phyloP scores from a whole-genome alignment of 2,329 filamentous ascomycete genomes.

The Truncatella angustata region DNA sequence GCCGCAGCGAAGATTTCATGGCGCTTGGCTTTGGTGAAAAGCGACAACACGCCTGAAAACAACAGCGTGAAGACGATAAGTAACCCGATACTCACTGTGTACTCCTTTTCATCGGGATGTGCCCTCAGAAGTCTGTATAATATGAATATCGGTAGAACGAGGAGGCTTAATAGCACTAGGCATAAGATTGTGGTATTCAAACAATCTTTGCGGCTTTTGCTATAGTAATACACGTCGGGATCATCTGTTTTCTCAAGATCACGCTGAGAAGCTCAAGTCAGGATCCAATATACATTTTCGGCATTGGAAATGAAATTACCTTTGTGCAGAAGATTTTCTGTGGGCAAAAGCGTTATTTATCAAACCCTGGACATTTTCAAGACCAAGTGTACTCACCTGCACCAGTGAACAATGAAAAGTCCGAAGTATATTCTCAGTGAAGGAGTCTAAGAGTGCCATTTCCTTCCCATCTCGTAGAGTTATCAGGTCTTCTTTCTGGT shows the following conservation, averaged over 20 bases:
- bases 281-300: no score
- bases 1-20: constrained; percentile 6
- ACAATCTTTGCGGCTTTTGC: constrained; percentile 3
- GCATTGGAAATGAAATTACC: no score
- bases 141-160: not conserved
- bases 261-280: no score
- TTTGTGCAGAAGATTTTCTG: not conserved
- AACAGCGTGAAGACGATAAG: not conserved
- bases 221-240: not conserved
- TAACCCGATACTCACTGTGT: constrained; percentile 1
- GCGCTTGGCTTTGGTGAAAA: constrained; percentile 3
- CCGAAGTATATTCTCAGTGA: constrained; percentile 1
- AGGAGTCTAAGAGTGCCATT: constrained; percentile 6
- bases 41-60: constrained; percentile 1
- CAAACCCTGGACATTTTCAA: not conserved
- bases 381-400: not conserved
- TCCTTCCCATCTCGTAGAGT: constrained; percentile 3
- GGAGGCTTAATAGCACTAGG: not conserved
- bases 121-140: not conserved
- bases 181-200: not conserved
- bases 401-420: constrained; percentile 1
- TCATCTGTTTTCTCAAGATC: constrained; percentile 6
- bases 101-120: not conserved
- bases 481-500: constrained; percentile 8
- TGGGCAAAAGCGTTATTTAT: not conserved